Base-by-base conservation (phyloP, 345 rosid genomes). In the Bruguiera sexangula region DNA sequence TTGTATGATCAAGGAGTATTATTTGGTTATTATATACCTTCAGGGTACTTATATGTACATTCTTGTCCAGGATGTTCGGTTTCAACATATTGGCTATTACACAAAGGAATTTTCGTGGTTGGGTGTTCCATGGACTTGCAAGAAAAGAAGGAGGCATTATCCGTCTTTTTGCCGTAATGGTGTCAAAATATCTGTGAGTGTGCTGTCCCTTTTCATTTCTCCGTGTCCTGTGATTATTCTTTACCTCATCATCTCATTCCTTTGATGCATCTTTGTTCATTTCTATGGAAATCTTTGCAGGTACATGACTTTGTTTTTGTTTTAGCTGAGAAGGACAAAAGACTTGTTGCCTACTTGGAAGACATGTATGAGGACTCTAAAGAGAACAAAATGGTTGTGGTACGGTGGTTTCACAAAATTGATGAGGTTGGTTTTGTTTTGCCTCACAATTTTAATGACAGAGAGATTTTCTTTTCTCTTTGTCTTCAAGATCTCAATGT, bases 381-480 rank as follows among this genome's bases (percentile, higher is more conserved):
- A 72, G 88, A 87, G 81, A 83, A 65, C 74, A 88, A 83, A 79
- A 87, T 85, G 96, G 96, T 83, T 58, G 78, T 75, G 80, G 89
- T 90, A 79, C 92, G 85, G 65, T 92, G 98, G 98, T 88, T 88
- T 89, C 98, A 92, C 87, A 85, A 83, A 80, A 85, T 85, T 82
- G 95, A 89, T 69, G 97, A 91, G 87, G 89, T 91, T 85, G 97
- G 85, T 84, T 66, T 69, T 81, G 78, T 65, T 81, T 82, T 81
- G 70, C 76, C 95, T 72, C 76, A 72, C 76, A 85, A 77, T 76
- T 80, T 60, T 79, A 85, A 73, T 81, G 91, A 85, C 81, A 80
- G 88, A 79, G 98, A 92, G 91, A 82, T 92, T 82, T 87, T 83
- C 85, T 88, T 81, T 81, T 88, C 98, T 83, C 87, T 76, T 74